Conservation (phyloP, 2,329 filamentous ascomycete species). For the Exserohilum rostratum region DNA sequence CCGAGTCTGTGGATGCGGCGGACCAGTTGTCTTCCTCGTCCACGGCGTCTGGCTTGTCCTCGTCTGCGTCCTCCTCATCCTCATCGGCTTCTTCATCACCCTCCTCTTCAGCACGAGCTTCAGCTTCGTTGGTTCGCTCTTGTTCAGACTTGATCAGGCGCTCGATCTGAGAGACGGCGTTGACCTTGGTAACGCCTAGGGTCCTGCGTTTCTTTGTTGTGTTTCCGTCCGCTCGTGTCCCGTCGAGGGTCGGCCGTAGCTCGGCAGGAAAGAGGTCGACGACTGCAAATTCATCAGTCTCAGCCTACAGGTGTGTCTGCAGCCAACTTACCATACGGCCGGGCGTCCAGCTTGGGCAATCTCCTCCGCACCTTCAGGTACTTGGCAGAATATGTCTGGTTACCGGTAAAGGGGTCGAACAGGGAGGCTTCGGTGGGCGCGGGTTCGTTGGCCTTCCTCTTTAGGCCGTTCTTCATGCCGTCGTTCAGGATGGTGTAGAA, state of each 20-base stretch:
- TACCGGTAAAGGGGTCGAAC: conserved; percentile 67
- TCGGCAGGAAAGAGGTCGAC: conserved; percentile 65
- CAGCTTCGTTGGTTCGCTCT: conserved; percentile 53
- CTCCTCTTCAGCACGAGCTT: conserved; percentile 51
- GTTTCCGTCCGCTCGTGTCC: conserved; percentile 25
- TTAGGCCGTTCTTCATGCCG: conserved; percentile 52
- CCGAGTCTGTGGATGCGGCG: conserved; percentile 63
- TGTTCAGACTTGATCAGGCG: conserved; percentile 54
- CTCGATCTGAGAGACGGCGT: conserved; percentile 39
- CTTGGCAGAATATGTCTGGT: conserved; percentile 64
- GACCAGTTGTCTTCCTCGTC: conserved; percentile 63
- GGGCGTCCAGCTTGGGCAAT: conserved; percentile 60
- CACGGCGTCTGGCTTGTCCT: conserved; percentile 59
- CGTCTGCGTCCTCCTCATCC: conserved; percentile 54
- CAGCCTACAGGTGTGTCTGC: not conserved
- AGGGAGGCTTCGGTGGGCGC: conserved; percentile 42
- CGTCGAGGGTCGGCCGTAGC: conserved; percentile 61
- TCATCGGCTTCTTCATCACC: conserved; percentile 54
- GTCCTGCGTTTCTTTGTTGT: conserved; percentile 41
- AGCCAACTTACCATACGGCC: conserved; percentile 59
- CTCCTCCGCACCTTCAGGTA: conserved; percentile 63
- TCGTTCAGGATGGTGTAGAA: conserved; percentile 63
- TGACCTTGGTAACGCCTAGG: conserved; percentile 42
- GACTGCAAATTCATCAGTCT: conserved; percentile 48
- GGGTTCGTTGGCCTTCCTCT: conserved; percentile 46